phyloP scores from a whole-genome alignment of 441 rosid genomes.

The Croton laevigatus region DNA sequence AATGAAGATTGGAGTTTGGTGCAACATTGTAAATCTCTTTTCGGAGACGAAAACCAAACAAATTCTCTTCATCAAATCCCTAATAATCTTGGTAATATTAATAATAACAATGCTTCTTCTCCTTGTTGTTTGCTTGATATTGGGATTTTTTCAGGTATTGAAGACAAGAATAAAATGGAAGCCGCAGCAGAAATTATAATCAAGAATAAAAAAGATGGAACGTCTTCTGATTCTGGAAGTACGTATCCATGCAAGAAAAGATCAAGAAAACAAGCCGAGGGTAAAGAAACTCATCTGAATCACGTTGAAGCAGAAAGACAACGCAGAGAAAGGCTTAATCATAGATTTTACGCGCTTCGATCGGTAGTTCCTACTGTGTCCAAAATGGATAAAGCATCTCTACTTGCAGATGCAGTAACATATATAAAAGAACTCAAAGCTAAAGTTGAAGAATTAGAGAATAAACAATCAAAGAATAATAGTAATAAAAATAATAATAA shows the following conservation, averaged over 20 bases:
- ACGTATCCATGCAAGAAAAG: constrained; percentile 21
- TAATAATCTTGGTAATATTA: too few relatives aligned
- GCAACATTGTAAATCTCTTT: constrained; percentile 34
- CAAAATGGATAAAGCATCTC: constrained; percentile 56
- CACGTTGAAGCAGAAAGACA: constrained; percentile 49
- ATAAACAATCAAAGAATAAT: constrained; percentile 5
- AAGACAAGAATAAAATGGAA: constrained; percentile 8
- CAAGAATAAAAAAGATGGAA: constrained; percentile 11
- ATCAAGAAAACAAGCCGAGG: constrained; percentile 16
- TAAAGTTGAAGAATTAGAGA: constrained; percentile 31
- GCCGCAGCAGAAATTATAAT: not conserved
- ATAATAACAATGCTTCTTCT: not conserved
- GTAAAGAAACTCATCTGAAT: constrained; percentile 24
- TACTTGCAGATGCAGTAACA: constrained; percentile 40
- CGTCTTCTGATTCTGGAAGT: constrained; percentile 34
- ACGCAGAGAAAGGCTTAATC: constrained; percentile 48
- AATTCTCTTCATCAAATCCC: constrained; percentile 7
- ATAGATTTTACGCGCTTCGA: constrained; percentile 45
- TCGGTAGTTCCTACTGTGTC: constrained; percentile 55
- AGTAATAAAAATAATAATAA: not conserved
- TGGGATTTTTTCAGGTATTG: constrained; percentile 15
- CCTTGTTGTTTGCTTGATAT: constrained; percentile 17
- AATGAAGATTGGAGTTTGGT: constrained; percentile 36
- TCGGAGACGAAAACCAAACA: constrained; percentile 26
- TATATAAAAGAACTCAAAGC: constrained; percentile 41